Evolutionary conservation across 2,329 filamentous ascomycete species (phyloP).

Genomic region (Apiospora saccharicola): DNA sequence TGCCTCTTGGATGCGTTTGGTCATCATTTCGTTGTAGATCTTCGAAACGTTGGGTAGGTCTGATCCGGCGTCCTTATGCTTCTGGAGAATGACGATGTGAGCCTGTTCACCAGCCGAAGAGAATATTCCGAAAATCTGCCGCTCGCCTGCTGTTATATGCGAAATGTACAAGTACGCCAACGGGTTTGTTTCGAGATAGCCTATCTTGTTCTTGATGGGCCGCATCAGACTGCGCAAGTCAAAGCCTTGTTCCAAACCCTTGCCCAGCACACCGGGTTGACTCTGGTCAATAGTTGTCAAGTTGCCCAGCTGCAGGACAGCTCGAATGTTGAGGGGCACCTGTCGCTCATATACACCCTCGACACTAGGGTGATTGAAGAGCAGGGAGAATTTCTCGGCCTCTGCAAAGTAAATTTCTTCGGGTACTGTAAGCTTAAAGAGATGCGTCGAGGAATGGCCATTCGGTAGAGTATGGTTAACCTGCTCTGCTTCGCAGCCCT

Average conservation of each 20-base stretch:
- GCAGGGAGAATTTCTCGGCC: constrained; percentile 77
- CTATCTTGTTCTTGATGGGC: constrained; percentile 64
- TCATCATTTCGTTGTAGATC: constrained; percentile 81
- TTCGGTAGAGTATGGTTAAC: constrained; percentile 94
- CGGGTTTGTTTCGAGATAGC: constrained; percentile 76
- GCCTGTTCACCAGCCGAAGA: constrained; percentile 83
- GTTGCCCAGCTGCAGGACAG: constrained; percentile 88
- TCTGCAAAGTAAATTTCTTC: constrained; percentile 90
- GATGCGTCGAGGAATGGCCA: constrained; percentile 89
- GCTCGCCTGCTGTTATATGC: constrained; percentile 88
- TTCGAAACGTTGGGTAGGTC: constrained; percentile 90
- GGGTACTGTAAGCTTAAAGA: constrained; percentile 91
- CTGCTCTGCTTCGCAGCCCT: constrained; percentile 88
- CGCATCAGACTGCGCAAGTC: constrained; percentile 80
- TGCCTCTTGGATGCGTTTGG: constrained; percentile 69
- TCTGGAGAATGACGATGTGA: constrained; percentile 87
- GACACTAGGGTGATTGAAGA: constrained; percentile 93
- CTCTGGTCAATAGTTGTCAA: constrained; percentile 92
- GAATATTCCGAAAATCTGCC: constrained; percentile 93
- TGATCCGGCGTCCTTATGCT: constrained; percentile 76
- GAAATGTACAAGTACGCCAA: constrained; percentile 92
- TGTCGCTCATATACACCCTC: constrained; percentile 98
- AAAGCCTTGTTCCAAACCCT: constrained; percentile 92
- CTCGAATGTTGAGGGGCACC: constrained; percentile 84
- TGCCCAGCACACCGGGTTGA: constrained; percentile 89